Base-by-base conservation (phyloP, 257 asterid genomes). In the Nyctanthes arbortristis region DNA sequence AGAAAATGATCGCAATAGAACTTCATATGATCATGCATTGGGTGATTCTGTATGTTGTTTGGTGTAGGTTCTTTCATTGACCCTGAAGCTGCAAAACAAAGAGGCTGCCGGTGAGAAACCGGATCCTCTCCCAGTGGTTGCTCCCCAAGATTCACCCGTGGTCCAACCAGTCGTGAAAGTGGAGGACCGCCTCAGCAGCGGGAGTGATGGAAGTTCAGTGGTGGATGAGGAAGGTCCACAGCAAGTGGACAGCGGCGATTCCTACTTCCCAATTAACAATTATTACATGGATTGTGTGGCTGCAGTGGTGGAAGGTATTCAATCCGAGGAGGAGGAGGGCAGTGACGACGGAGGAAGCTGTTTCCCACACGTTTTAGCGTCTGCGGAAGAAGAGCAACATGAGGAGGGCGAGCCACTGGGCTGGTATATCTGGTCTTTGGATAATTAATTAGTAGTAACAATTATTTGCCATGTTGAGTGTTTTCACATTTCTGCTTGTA, bases 381-480 rank as follows among this genome's bases (percentile, higher is more conserved):
- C 45, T n/a, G 58, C 72, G 0, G 95, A 59, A 65, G 87, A 80
- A 83, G 87, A 82, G 73, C 88, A 64, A n/a, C 78, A 40, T 0
- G 74, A 66, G 9, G 77, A 68, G 7, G 85, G 78, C 24, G 96
- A 85, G 82, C 87, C 85, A 39, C 73, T 85, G 52, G 87, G 88
- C 7, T 93, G 96, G 97, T 90, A 84, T 70, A 80, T 88, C 77
- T 90, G 97, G 98, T 75, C 86, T 45, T 18, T 52, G 25, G 62
- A 66, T 43, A 52, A 35, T 34, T 57, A 56, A 4, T n/a, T 61
- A 24, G 66, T 61, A 18, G 20, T 69, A 34, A 33, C 47, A 66
- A n/a, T 49, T 31, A 63, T 37, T 63, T 18, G 59, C 18, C 18
- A 22, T 11, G 34, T 12, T 2, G 18, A 63, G 34, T 63, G 45